Base-by-base conservation (phyloP, 1,139 yeast species). In the Geotrichum histeridarum region DNA sequence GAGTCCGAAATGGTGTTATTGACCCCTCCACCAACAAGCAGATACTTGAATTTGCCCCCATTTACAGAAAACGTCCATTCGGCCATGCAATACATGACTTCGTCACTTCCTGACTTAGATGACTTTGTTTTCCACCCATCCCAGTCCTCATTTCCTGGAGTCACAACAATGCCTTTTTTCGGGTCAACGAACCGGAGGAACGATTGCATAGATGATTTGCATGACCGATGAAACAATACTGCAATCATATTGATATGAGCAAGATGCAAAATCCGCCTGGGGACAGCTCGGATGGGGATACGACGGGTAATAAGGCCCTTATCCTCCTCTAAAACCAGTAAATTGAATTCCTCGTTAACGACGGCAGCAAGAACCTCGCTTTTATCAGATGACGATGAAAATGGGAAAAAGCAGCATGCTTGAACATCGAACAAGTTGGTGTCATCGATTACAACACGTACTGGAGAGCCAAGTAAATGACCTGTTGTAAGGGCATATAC, bases 391-490 rank as follows among this genome's bases (percentile, higher is more conserved):
- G 14, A 14, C 14, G 39, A 9, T 12, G 32, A 12, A 2, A 52
- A 37, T 4, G 55, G 55, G 14, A 53, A 48, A 5, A 35, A 31
- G 43, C 55, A 53, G 7, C 48, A 52, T 11, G 52, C 55, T 17
- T 53, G 55, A 1, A 48, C 45, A 7, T 31, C 30, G 15, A 35
- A 42, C 8, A 42, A 35, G 18, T 43, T 27, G 8, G 46, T 15
- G 18, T 36, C 39, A 6, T 53, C 55, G 11, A 48, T 33, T 15
- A 48, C 36, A 4, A 48, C 47, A 11, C 51, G 51, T n/a, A 35
- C 22, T 2, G 52, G 55, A 8, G 42, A n/a, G n/a, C 46, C 52
- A 8, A 47, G 15, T 11, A 46, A 46, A 30, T 17, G 30, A 3
- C 17, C n/a, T n/a, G 18, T 30, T 8, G 38, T 42, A 36, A 35